phyloP scores from a whole-genome alignment of 805 yeast genomes.

The Saccharomycopsis sp. region DNA sequence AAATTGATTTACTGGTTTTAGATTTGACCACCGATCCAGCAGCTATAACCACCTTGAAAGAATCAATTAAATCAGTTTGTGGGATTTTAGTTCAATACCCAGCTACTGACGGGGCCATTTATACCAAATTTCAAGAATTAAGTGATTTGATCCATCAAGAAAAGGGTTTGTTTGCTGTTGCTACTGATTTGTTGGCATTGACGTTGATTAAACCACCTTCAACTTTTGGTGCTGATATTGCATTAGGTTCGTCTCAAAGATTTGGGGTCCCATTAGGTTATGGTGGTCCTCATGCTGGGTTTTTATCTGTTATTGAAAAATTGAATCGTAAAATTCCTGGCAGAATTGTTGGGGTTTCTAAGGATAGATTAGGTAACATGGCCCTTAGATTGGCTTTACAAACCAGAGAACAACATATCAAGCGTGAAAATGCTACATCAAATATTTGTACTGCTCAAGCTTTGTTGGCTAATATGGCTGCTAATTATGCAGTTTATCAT shows the following conservation, averaged over 20 bases:
- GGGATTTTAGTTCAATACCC: conserved; percentile 93
- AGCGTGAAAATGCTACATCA: conserved; percentile 95
- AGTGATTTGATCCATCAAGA: conserved; percentile 59
- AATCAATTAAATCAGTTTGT: conserved; percentile 39
- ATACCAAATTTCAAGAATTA: conserved; percentile 44
- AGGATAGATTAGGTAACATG: conserved; percentile 83
- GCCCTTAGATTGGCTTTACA: conserved; percentile 91
- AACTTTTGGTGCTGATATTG: conserved; percentile 86
- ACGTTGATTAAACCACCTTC: conserved; percentile 81
- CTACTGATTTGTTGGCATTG: conserved; percentile 88
- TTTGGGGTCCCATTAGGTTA: conserved; percentile 97
- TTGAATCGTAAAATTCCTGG: conserved; percentile 94
- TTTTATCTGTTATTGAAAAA: conserved; percentile 77
- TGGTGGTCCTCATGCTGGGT: conserved; percentile 99
- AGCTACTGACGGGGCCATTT: conserved; percentile 69
- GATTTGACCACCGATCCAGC: conserved; percentile 43
- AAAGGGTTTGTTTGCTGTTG: conserved; percentile 75
- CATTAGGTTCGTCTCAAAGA: conserved; percentile 87
- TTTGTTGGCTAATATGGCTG: conserved; percentile 87
- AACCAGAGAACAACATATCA: conserved; percentile 97
- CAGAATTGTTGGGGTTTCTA: conserved; percentile 86
- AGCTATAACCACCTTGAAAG: conserved; percentile 31
- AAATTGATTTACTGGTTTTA: conserved; percentile 54
- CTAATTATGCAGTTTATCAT: conserved; percentile 94
- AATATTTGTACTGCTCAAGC: conserved; percentile 99